Evolutionary conservation across 1,139 yeast genomes (phyloP).

Genomic region (Kurtzmaniella quercitrusa): DNA sequence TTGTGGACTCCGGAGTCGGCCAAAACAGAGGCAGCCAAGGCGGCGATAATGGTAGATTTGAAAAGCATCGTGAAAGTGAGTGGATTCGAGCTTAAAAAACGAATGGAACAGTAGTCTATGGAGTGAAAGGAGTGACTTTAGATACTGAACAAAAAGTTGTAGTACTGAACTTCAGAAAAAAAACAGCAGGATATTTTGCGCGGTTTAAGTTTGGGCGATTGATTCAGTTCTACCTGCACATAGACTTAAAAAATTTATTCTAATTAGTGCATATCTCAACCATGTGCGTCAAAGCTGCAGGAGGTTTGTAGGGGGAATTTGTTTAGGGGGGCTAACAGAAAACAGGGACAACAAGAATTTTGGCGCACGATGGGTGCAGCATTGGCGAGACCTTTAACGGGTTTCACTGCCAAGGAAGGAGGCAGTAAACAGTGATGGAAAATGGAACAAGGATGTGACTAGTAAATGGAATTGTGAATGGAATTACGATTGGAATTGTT

Average conservation of each 20-base stretch:
- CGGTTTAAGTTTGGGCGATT: constrained; percentile 1
- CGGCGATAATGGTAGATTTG: constrained; percentile 34
- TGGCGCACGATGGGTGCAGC: not conserved
- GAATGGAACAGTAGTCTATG: constrained; percentile 11
- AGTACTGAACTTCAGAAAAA: not conserved
- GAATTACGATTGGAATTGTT: too few species aligned
- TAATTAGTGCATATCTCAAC: not conserved
- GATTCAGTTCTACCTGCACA: not conserved
- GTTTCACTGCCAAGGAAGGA: not conserved
- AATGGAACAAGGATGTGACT: not conserved
- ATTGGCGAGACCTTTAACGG: not conserved
- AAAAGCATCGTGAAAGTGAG: constrained; percentile 38
- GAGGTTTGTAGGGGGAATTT: not conserved
- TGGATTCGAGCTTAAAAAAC: constrained; percentile 6
- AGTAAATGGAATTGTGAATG: too few species aligned
- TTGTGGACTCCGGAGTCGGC: constrained; percentile 31
- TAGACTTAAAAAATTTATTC: not conserved
- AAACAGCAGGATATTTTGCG: not conserved
- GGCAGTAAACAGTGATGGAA: not conserved
- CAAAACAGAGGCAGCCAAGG: constrained; percentile 32
- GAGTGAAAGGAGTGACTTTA: constrained; percentile 17
- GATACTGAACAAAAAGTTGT: constrained; percentile 9
- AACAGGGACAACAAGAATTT: not conserved
- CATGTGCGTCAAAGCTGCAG: constrained; percentile 1
- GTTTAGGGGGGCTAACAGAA: not conserved